phyloP scores from a whole-genome alignment of 192 early-diverging fungal genomes.

The Phlyctochytrium planicorne region DNA sequence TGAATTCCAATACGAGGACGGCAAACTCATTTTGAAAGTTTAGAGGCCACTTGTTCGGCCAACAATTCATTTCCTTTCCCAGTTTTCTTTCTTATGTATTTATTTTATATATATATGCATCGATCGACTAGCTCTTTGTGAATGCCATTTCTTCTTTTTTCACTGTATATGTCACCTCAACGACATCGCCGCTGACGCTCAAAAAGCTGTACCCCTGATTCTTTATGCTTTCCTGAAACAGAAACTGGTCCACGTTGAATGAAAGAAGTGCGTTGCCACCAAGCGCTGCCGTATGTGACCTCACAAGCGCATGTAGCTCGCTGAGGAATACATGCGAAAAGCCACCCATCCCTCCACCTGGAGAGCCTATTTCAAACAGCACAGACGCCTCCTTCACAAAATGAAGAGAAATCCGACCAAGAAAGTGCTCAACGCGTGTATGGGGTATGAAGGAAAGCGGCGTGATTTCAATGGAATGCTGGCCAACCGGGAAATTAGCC shows the following conservation, averaged over 20 bases:
- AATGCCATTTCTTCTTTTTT: not conserved
- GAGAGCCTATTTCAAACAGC: slow-evolving; percentile 41
- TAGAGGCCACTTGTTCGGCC: too few species aligned
- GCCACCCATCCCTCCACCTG: slow-evolving; percentile 64
- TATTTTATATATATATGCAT: too few species aligned
- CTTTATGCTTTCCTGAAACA: slow-evolving; percentile 66
- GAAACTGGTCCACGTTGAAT: slow-evolving; percentile 62
- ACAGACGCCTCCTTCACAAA: slow-evolving; percentile 74
- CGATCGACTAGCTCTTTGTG: too few species aligned
- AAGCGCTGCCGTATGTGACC: slow-evolving; percentile 66
- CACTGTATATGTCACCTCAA: slow-evolving; percentile 27
- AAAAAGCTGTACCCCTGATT: slow-evolving; percentile 73
- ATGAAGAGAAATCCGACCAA: slow-evolving; percentile 75
- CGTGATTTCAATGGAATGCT: slow-evolving; percentile 59
- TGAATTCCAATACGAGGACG: too few species aligned
- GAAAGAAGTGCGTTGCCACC: slow-evolving; percentile 76
- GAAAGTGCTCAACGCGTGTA: slow-evolving; percentile 45
- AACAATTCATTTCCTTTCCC: too few species aligned
- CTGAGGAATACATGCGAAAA: slow-evolving; percentile 68
- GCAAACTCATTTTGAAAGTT: too few species aligned
- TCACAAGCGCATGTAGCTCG: slow-evolving; percentile 63
- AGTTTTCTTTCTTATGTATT: too few species aligned
- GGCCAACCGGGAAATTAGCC: not conserved
- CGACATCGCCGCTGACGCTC: slow-evolving; percentile 64
- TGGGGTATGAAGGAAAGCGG: slow-evolving; percentile 66